Evolutionary conservation across 352 stramenopile genomes (phyloP).

Genomic region (Pythium guiyangense): DNA sequence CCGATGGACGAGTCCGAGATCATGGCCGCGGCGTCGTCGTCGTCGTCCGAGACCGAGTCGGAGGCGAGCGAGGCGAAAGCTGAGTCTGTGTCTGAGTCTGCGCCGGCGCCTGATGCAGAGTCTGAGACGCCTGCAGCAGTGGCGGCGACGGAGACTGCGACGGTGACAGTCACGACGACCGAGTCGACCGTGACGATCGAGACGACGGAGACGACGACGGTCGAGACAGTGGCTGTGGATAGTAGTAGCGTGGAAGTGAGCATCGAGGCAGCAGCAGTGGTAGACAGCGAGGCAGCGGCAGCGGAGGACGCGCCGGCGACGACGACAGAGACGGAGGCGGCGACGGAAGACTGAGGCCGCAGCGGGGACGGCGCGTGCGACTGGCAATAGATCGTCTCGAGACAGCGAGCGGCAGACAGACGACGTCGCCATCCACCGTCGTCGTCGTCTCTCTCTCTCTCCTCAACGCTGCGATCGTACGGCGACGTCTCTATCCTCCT

Average conservation of each 20-base stretch:
- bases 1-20: constrained; percentile 44
- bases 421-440: not conserved
- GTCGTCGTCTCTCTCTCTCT: not conserved
- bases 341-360: constrained; percentile 9
- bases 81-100: too few relatives aligned
- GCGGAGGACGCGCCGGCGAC: constrained; percentile 1
- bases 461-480: not conserved
- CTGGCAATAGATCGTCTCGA: constrained; percentile 13
- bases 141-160: constrained; percentile 10
- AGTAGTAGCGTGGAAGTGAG: constrained; percentile 16
- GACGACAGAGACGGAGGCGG: constrained; percentile 1
- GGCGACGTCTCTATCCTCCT: not conserved
- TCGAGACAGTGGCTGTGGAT: constrained; percentile 9
- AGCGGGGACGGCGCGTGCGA: not conserved
- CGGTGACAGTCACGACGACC: not conserved
- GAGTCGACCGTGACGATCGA: constrained; percentile 7
- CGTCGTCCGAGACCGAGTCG: constrained; percentile 8
- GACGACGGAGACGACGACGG: constrained; percentile 4
- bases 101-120: too few relatives aligned
- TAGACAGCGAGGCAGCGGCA: constrained; percentile 9
- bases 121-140: constrained; percentile 21
- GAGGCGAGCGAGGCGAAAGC: too few relatives aligned
- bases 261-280: constrained; percentile 1
- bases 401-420: not conserved
- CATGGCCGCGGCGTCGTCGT: constrained; percentile 15